These are phyloP conservation scores for Fusarium sp. DNA, from an alignment of 2,329 filamentous ascomycete species.

Conservation along the genomic window DNA sequence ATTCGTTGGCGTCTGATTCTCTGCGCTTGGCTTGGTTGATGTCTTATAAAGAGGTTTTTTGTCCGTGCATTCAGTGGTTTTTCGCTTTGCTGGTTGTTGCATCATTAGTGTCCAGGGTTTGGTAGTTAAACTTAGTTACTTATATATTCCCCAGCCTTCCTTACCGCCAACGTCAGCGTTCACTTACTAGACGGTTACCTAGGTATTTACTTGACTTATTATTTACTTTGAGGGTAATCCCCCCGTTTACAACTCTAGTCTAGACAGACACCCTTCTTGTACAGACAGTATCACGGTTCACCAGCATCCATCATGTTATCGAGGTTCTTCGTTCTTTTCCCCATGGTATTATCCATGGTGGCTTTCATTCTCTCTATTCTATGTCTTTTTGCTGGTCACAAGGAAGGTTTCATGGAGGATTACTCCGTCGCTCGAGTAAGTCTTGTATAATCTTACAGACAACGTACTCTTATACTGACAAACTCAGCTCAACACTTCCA, in stretches of 20 bases:
- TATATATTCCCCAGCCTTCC: constrained; percentile 34
- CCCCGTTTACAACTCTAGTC: background rate
- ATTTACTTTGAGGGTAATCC: background rate
- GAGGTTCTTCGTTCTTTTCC: constrained; percentile 52
- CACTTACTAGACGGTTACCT: constrained; percentile 18
- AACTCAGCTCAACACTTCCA: constrained; percentile 55
- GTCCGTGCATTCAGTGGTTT: constrained; percentile 6
- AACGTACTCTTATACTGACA: background rate
- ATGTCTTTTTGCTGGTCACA: constrained; percentile 56
- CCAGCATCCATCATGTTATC: constrained; percentile 38
- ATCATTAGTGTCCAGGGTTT: constrained; percentile 28
- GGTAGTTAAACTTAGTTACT: background rate
- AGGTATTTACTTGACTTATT: constrained; percentile 6
- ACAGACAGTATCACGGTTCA: constrained; percentile 1
- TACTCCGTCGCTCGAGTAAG: constrained; percentile 57
- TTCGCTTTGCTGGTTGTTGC: constrained; percentile 15
- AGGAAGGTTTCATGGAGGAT: constrained; percentile 59
- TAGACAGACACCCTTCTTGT: constrained; percentile 10
- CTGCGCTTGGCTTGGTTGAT: background rate
- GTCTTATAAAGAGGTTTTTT: background rate
- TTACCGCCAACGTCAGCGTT: constrained; percentile 15
- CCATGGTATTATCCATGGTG: constrained; percentile 54
- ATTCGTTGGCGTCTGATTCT: constrained; percentile 26
- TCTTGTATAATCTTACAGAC: background rate
- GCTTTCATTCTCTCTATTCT: constrained; percentile 56